Evolutionary conservation across 164 flowering plant genomes (phyloP), one percentile per base, ranked within the genome.

Genomic region (Piper longum): DNA sequence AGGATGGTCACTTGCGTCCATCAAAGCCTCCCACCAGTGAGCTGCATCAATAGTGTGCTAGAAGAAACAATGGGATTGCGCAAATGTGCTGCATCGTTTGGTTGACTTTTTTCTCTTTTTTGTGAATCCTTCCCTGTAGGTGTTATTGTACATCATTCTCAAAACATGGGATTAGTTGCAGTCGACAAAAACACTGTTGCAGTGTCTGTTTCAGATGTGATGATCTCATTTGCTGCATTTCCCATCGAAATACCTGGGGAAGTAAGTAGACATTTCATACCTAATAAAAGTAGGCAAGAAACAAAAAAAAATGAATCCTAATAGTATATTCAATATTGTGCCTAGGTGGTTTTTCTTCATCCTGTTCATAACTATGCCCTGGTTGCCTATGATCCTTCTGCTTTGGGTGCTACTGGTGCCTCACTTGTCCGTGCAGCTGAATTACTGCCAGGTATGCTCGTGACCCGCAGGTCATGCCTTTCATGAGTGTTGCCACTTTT

Each of bases 221-320:
- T 92, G 93, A 80, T 92, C 44, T 92, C 98, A 16, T 92, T 92
- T 73, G 96, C 95, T 80, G 98, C 96, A 64, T 92, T 72, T 76
- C 98, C 98, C 7, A 81, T 92, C 68, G 98, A 92, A 76, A 92
- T 92, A 71, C 96, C 98, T 9, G 98, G 89, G 52, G 96, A 92
- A 91, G 98, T 89, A 76, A 69, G 54, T 42, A 58, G 9, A 57
- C 64, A 4, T 13, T 40, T 39, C 14, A 14, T 48, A 48, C 14
- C 7, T 14, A 9, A 48, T 14, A 48, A 48, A 9, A 5, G 7
- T 48, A 2, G 52, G 36, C 36, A 26, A 26, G 36, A 5, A 1
- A 13, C 3, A 48, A 14, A 48, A 12, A 45, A 48, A 9, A 48
- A 14, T 48, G 52, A 48, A 48, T 12, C 0, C 52, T 48, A 12